These are phyloP conservation scores for Tulasnella calospora DNA, from an alignment of 768 basidiomycete genomes.

Conservation along the genomic window DNA sequence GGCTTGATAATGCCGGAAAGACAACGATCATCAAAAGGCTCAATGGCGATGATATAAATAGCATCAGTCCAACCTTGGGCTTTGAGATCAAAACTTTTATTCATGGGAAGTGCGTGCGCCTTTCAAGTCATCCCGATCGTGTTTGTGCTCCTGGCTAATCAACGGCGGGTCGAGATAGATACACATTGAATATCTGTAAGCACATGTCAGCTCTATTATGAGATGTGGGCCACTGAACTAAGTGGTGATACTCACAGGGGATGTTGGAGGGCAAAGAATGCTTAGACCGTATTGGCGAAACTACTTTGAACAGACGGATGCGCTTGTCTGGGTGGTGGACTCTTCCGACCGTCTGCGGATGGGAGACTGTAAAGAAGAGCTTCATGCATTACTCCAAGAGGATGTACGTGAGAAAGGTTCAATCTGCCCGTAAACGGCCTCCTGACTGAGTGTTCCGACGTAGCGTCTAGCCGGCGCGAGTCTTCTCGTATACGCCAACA, in stretches of 20 bases:
- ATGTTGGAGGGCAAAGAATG: slow-evolving; percentile 94
- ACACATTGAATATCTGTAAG: slow-evolving; percentile 73
- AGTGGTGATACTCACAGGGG: slow-evolving; percentile 55
- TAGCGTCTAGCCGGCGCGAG: slow-evolving; percentile 95
- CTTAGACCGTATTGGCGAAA: slow-evolving; percentile 98
- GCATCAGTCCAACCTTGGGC: slow-evolving; percentile 88
- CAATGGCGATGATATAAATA: slow-evolving; percentile 83
- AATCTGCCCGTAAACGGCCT: neutral
- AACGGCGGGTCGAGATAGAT: slow-evolving; percentile 41
- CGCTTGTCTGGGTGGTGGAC: slow-evolving; percentile 98
- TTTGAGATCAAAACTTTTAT: slow-evolving; percentile 98
- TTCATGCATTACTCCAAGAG: slow-evolving; percentile 80
- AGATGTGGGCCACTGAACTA: neutral
- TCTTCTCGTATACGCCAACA: slow-evolving; percentile 93
- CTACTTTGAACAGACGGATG: slow-evolving; percentile 98
- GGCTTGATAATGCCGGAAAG: slow-evolving; percentile 97
- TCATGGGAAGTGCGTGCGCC: slow-evolving; percentile 69
- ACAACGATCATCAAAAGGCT: slow-evolving; percentile 96
- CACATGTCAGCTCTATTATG: neutral
- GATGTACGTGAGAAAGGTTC: slow-evolving; percentile 58
- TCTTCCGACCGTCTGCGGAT: slow-evolving; percentile 88
- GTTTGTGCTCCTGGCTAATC: neutral
- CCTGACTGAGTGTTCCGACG: neutral
- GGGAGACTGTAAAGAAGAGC: slow-evolving; percentile 81
- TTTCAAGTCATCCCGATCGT: neutral